A percentile compares a stretch with the other conserved stretches of the same genome.
Evolutionary conservation across 495 filamentous ascomycete species (phyloP).

Genomic region (Astrocystis sublimbata): DNA sequence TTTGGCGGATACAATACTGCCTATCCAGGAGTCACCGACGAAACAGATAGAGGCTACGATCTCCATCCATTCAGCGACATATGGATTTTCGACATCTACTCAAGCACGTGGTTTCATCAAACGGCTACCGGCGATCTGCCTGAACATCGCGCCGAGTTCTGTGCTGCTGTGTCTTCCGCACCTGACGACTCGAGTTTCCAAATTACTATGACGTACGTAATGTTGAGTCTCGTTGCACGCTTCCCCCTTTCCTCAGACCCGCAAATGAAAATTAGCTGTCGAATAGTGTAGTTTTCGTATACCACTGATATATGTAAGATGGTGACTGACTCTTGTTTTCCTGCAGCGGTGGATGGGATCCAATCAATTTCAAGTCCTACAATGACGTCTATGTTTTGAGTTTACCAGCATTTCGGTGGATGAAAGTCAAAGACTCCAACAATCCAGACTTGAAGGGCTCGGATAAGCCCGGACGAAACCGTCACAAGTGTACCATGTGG

Average conservation of each 20-base stretch:
- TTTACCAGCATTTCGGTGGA: conserved; percentile 60
- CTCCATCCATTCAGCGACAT: conserved; percentile 38
- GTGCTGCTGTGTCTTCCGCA: conserved; percentile 54
- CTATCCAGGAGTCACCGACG: conserved; percentile 5
- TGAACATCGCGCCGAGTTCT: conserved; percentile 50
- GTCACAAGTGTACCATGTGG: conserved; percentile 20
- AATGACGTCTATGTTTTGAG: conserved; percentile 61
- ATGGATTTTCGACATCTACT: conserved; percentile 53
- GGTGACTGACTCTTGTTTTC: background rate
- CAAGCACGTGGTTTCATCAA: conserved; percentile 56
- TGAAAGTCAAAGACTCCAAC: conserved; percentile 39
- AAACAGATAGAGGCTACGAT: background rate
- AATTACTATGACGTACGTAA: conserved; percentile 37
- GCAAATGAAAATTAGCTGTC: background rate
- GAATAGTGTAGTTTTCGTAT: background rate
- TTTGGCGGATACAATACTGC: conserved; percentile 21
- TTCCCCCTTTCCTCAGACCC: background rate
- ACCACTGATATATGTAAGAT: background rate
- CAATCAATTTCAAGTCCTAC: conserved; percentile 32
- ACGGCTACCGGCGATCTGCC: conserved; percentile 50
- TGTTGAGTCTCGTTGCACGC: background rate
- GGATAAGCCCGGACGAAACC: conserved; percentile 32
- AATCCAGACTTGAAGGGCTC: conserved; percentile 32
- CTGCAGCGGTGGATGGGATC: conserved; percentile 36
- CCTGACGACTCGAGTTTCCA: conserved; percentile 51